Conservation (phyloP, 2,329 filamentous ascomycete species). For the Trichoderma koningii region DNA sequence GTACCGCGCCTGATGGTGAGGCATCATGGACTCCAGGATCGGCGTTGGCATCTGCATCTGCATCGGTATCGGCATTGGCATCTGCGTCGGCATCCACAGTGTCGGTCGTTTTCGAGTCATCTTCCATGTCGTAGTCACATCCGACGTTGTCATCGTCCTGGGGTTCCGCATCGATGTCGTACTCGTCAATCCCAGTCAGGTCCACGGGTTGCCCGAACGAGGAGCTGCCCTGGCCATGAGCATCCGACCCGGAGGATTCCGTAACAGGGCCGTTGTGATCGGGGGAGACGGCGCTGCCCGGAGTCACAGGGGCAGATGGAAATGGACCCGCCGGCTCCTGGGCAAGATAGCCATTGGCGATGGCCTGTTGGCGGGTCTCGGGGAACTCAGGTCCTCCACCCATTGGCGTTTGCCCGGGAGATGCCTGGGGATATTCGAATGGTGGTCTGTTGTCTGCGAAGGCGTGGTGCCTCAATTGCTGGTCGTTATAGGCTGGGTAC, state of each 20-base stretch:
- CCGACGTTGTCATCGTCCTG: neutral
- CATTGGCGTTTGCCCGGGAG: neutral
- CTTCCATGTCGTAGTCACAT: neutral
- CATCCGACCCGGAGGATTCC: neutral
- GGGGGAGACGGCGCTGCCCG: neutral
- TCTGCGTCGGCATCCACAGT: neutral
- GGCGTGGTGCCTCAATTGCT: neutral
- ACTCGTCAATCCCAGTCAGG: neutral
- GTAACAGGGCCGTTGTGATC: neutral
- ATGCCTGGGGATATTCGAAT: neutral
- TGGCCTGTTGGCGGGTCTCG: neutral
- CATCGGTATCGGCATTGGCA: neutral
- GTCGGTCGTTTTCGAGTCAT: neutral
- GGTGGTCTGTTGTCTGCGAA: neutral
- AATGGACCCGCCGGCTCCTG: neutral
- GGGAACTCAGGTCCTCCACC: constrained; percentile 13
- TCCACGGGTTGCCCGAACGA: neutral
- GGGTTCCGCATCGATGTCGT: neutral
- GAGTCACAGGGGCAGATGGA: neutral
- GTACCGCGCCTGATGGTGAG: neutral
- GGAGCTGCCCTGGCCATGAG: neutral
- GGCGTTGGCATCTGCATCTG: neutral
- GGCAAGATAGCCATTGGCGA: neutral
- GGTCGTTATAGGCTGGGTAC: neutral
- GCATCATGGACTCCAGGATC: neutral